phyloP scores from a whole-genome alignment of 2,329 filamentous ascomycete species.

The Macroventuria anomochaeta region DNA sequence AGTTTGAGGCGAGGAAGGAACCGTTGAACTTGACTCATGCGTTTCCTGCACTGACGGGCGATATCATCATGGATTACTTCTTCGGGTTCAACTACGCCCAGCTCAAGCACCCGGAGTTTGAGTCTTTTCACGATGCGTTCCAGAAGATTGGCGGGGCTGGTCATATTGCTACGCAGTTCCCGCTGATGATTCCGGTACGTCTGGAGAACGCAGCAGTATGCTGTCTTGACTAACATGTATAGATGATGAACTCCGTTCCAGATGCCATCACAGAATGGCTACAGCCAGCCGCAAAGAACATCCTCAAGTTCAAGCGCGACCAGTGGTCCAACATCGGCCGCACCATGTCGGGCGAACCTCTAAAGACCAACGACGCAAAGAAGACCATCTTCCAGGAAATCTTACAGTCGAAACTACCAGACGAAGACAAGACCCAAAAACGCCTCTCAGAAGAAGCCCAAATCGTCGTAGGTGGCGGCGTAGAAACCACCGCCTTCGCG shows the following conservation, averaged over 20 bases:
- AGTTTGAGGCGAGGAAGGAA: conserved; percentile 40
- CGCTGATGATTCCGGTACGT: conserved; percentile 38
- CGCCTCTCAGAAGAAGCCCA: conserved; percentile 50
- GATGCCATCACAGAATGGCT: conserved; percentile 39
- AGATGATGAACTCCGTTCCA: conserved; percentile 45
- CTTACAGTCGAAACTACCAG: conserved; percentile 37
- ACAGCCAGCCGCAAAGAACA: conserved; percentile 39
- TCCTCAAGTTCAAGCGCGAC: conserved; percentile 43
- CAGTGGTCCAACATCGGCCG: conserved; percentile 34
- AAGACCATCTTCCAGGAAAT: conserved; percentile 47
- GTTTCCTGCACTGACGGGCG: conserved; percentile 53
- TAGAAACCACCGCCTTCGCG: conserved; percentile 48
- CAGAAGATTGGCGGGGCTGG: conserved; percentile 40
- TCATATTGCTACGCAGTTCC: conserved; percentile 45
- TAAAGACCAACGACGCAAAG: conserved; percentile 43
- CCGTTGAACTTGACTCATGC: conserved; percentile 40
- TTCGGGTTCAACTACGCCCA: conserved; percentile 46
- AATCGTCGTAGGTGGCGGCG: conserved; percentile 49
- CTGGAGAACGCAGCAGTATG: too few species aligned
- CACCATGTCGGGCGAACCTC: conserved; percentile 35
- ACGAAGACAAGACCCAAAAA: conserved; percentile 46
- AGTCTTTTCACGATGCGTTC: conserved; percentile 46
- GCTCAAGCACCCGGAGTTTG: conserved; percentile 43
- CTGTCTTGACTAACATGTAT: background rate
- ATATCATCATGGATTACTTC: conserved; percentile 56